phyloP scores from a whole-genome alignment of 2,329 filamentous ascomycete genomes.

The Microcyclosporella mali region DNA sequence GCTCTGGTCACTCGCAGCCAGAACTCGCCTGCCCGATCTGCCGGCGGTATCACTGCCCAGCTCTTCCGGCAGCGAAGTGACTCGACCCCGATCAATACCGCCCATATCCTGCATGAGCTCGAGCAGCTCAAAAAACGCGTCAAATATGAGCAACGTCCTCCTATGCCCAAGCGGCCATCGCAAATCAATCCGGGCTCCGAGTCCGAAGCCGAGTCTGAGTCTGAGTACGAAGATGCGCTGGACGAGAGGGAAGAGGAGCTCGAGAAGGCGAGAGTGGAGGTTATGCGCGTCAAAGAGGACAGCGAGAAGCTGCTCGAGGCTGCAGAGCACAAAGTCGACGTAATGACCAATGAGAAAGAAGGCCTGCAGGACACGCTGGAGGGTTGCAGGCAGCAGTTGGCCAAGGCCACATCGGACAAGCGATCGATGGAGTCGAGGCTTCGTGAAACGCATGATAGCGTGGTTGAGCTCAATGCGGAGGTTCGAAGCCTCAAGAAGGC shows the following conservation, averaged over 20 bases:
- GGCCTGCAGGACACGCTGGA: slow-evolving; percentile 17
- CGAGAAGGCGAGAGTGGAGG: slow-evolving; percentile 23
- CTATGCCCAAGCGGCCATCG: not conserved
- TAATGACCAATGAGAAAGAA: slow-evolving; percentile 28
- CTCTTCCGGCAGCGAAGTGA: slow-evolving; percentile 20
- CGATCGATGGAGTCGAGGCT: slow-evolving; percentile 12
- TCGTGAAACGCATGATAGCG: slow-evolving; percentile 9
- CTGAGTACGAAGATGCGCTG: slow-evolving; percentile 24
- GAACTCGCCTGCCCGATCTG: slow-evolving; percentile 10
- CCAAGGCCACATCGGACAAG: slow-evolving; percentile 15
- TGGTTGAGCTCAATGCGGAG: slow-evolving; percentile 12
- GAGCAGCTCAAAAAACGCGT: slow-evolving; percentile 29
- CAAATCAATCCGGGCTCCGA: slow-evolving; percentile 1
- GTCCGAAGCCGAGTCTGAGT: slow-evolving; percentile 21
- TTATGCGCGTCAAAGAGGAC: slow-evolving; percentile 19
- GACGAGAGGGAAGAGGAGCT: slow-evolving; percentile 30
- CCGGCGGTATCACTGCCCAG: slow-evolving; percentile 23
- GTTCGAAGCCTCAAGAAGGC: slow-evolving; percentile 13
- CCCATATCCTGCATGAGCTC: slow-evolving; percentile 24
- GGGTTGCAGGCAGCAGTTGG: slow-evolving; percentile 14
- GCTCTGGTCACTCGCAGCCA: slow-evolving; percentile 19
- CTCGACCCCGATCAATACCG: slow-evolving; percentile 13
- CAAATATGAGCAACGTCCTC: slow-evolving; percentile 19
- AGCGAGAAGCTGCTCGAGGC: slow-evolving; percentile 26
- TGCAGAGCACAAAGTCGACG: slow-evolving; percentile 31